These are phyloP conservation scores for Aspergillus fructus DNA, from an alignment of 2,329 filamentous ascomycete species.

Conservation along the genomic window DNA sequence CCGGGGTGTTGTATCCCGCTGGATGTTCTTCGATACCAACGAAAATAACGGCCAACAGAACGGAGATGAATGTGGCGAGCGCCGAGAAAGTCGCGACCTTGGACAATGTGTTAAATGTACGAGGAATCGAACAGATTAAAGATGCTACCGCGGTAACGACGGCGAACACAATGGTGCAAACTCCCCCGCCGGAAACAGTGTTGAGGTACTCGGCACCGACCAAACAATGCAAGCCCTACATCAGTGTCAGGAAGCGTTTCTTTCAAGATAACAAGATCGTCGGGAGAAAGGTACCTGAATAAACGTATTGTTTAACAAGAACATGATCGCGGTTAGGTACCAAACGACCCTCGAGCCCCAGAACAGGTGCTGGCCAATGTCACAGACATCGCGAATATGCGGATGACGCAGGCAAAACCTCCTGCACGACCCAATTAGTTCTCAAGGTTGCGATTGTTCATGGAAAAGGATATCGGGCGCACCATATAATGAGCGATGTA, in stretches of 20 bases:
- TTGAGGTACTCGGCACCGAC: constrained; percentile 86
- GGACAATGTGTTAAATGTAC: constrained; percentile 79
- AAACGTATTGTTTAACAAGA: constrained; percentile 90
- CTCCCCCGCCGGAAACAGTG: constrained; percentile 71
- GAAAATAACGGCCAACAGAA: constrained; percentile 80
- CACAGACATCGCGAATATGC: constrained; percentile 87
- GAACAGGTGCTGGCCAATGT: constrained; percentile 94
- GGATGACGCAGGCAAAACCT: constrained; percentile 89
- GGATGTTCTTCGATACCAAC: constrained; percentile 74
- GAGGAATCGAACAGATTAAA: constrained; percentile 75
- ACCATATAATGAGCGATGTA: constrained; percentile 69
- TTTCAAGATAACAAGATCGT: neutral
- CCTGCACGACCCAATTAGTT: constrained; percentile 52
- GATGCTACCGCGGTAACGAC: constrained; percentile 73
- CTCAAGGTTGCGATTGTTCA: constrained; percentile 1
- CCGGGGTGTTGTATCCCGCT: constrained; percentile 59
- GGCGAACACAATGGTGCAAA: constrained; percentile 79
- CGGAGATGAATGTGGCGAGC: constrained; percentile 85
- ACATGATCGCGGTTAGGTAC: constrained; percentile 75
- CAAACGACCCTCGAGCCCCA: constrained; percentile 75
- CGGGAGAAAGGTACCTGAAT: constrained; percentile 59
- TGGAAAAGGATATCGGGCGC: constrained; percentile 22
- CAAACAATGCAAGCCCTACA: constrained; percentile 73
- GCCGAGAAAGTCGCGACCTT: constrained; percentile 78
- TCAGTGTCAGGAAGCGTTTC: neutral